Evolutionary conservation across 441 rosid genomes (phyloP).

Genomic region (Croton laevigatus): DNA sequence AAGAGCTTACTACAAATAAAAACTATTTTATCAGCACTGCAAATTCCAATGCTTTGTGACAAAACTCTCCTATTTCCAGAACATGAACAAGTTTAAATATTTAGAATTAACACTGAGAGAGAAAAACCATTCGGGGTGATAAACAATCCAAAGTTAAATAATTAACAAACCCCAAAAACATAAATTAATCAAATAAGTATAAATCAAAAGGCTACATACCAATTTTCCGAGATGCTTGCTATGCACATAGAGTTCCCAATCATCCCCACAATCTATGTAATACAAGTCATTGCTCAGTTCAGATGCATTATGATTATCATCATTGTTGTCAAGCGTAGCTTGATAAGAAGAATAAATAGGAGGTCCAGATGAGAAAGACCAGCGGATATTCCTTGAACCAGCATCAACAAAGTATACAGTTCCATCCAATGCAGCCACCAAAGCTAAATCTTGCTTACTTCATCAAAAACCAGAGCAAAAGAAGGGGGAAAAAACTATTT

Average conservation of each 20-base stretch:
- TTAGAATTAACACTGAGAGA: too few species aligned
- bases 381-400: constrained; percentile 37
- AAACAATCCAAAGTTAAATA: too few species aligned
- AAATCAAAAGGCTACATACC: constrained; percentile 30
- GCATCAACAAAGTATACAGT: constrained; percentile 56
- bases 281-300: constrained; percentile 48
- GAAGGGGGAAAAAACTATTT: not conserved
- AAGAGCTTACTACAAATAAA: not conserved
- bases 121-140: too few species aligned
- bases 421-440: constrained; percentile 69
- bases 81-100: too few species aligned
- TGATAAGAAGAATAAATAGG: constrained; percentile 86
- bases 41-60: not conserved
- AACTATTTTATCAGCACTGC: not conserved
- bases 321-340: constrained; percentile 34
- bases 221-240: constrained; percentile 47
- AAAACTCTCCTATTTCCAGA: not conserved
- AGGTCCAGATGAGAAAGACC: constrained; percentile 65
- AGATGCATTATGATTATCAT: constrained; percentile 40
- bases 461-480: constrained; percentile 18
- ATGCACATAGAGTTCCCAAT: constrained; percentile 66
- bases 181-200: not conserved
- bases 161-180: too few species aligned
- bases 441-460: constrained; percentile 47
- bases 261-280: constrained; percentile 71